Conservation (phyloP, 306 rosid genomes). For the Inga leiocalycina region DNA sequence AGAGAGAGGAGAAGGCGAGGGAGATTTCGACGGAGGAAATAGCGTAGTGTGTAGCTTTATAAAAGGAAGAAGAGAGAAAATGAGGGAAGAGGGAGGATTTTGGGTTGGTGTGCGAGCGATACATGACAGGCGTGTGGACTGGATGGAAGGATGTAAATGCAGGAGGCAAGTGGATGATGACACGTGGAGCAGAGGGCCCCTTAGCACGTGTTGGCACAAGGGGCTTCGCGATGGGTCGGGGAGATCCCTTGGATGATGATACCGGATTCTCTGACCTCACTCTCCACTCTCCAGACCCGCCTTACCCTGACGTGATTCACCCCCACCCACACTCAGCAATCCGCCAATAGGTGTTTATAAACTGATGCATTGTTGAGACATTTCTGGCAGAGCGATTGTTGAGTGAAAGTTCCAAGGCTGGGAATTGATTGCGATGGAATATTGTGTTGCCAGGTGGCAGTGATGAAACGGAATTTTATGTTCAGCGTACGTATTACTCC, state of each 20-base stretch:
- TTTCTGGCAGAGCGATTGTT: too few species aligned
- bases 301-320: neutral
- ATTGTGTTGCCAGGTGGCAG: neutral
- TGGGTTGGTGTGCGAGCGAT: too few species aligned
- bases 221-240: neutral
- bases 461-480: neutral
- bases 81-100: neutral
- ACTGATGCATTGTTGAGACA: too few species aligned
- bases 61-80: neutral
- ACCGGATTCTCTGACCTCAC: neutral
- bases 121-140: slow-evolving; percentile 22
- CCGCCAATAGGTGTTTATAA: too few species aligned
- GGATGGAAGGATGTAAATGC: neutral
- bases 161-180: neutral
- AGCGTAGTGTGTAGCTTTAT: neutral
- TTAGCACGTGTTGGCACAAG: neutral
- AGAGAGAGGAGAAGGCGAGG: neutral
- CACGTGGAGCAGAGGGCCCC: neutral
- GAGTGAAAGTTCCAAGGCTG: too few species aligned
- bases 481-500: neutral
- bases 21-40: neutral
- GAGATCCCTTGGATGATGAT: neutral
- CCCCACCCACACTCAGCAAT: neutral
- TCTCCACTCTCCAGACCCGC: neutral
- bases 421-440: too few species aligned